Evolutionary conservation across 106 monocot genomes (phyloP).

Genomic region (Chionographis japonica): DNA sequence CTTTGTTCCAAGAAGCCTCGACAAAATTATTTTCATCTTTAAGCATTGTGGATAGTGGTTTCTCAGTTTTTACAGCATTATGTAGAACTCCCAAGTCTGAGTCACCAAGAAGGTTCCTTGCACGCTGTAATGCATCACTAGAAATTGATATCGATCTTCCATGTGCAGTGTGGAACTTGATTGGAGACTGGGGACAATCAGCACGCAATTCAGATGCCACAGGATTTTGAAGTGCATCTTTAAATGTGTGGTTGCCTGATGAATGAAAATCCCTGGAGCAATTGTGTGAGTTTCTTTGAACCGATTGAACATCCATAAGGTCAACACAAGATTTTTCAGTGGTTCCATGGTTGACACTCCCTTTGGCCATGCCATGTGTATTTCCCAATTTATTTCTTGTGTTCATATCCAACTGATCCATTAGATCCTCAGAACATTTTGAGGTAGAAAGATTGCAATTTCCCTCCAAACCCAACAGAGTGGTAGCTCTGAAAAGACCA

Average conservation of each 20-base stretch:
- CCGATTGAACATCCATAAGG: neutral
- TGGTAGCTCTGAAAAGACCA: slow-evolving; percentile 35
- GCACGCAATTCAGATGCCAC: slow-evolving; percentile 1
- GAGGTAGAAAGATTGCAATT: slow-evolving; percentile 14
- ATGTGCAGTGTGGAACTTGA: slow-evolving; percentile 65
- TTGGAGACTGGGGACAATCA: slow-evolving; percentile 16
- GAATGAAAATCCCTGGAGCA: slow-evolving; percentile 2
- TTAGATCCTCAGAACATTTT: slow-evolving; percentile 10
- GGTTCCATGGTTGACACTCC: neutral
- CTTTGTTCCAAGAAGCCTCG: slow-evolving; percentile 26
- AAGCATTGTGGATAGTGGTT: neutral
- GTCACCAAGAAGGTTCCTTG: slow-evolving; percentile 66
- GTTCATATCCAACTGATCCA: slow-evolving; percentile 6
- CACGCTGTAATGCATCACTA: slow-evolving; percentile 58
- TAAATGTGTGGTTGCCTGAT: slow-evolving; percentile 9
- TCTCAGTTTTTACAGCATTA: slow-evolving; percentile 10
- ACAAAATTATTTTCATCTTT: slow-evolving; percentile 20
- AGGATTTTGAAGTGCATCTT: slow-evolving; percentile 6
- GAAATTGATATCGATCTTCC: slow-evolving; percentile 65
- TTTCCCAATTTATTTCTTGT: neutral
- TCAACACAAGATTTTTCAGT: neutral
- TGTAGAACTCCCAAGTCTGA: slow-evolving; percentile 14
- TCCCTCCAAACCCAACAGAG: slow-evolving; percentile 47
- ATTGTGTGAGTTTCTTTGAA: slow-evolving; percentile 1
- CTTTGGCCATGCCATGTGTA: neutral